phyloP scores from a whole-genome alignment of 2,329 filamentous ascomycete species.

The Aureobasidium sp. region DNA sequence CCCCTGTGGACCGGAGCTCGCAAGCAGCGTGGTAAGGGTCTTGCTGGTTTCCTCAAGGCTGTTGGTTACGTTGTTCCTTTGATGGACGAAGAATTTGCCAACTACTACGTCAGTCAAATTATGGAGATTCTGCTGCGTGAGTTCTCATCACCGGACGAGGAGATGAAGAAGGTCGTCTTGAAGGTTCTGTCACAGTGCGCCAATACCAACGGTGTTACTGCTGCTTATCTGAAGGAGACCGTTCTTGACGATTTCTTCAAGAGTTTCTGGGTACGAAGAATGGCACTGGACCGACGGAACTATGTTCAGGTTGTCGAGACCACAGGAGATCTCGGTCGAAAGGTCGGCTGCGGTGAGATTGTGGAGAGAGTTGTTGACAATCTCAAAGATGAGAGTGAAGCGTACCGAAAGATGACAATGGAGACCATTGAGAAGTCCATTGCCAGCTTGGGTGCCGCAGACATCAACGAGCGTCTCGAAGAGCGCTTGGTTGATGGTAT shows the following conservation, averaged over 20 bases:
- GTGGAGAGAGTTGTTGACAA: slow-evolving; percentile 88
- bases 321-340: slow-evolving; percentile 92
- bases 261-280: slow-evolving; percentile 93
- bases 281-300: slow-evolving; percentile 96
- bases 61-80: slow-evolving; percentile 97
- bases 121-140: slow-evolving; percentile 97
- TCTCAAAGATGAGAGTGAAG: slow-evolving; percentile 94
- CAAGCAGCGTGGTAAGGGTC: slow-evolving; percentile 91
- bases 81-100: slow-evolving; percentile 99
- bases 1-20: slow-evolving; percentile 93
- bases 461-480: slow-evolving; percentile 86
- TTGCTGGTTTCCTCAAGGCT: slow-evolving; percentile 93
- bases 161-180: slow-evolving; percentile 99
- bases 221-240: slow-evolving; percentile 88
- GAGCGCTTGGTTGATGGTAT: slow-evolving; percentile 93
- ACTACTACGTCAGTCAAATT: slow-evolving; percentile 97
- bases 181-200: slow-evolving; percentile 97
- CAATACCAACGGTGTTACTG: slow-evolving; percentile 87
- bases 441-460: slow-evolving; percentile 82
- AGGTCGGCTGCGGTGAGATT: slow-evolving; percentile 95
- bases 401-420: slow-evolving; percentile 98
- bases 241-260: slow-evolving; percentile 97
- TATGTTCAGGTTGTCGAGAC: slow-evolving; percentile 97
- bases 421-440: slow-evolving; percentile 97
- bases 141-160: slow-evolving; percentile 93